Base-by-base conservation (phyloP, 2,329 filamentous ascomycete genomes). In the Xylariaceae sp. region DNA sequence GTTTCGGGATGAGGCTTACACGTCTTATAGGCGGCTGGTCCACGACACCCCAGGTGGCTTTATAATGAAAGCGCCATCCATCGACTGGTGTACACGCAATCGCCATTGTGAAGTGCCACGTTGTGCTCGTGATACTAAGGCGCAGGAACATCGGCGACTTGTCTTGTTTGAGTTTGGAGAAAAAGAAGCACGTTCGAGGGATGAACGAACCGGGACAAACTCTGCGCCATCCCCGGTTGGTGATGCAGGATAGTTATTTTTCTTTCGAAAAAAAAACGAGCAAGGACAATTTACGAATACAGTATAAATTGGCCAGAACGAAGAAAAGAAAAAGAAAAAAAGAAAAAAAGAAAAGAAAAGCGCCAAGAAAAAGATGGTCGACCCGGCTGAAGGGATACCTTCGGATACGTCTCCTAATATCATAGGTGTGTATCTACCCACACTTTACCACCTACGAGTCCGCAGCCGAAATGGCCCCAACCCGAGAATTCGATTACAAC, bases 41-140 rank as follows among this genome's bases (percentile, higher is more conserved):
- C 8, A 37, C 8, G 35, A 11, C 35, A 34, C 8, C 35, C 35
- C 35, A 11, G 12, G 8, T 11, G 51, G 37, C 47, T 27, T 44
- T 9, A 26, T 29, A 43, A 46, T 35, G 37, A 47, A 45, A 44
- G 47, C 37, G 30, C 49, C 39, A 41, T 50, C 53, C 44, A 45
- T 51, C 53, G n/a, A 39, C 44, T 30, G 47, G 45, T 43, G 39
- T 19, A 47, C 47, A 51, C 11, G 32, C 54, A 49, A 52, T 51
- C 8, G 35, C 8, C 12, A 42, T 52, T 51, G 40, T 47, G 50
- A 50, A 56, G 55, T 54, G 53, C 58, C 55, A 60, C 55, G 57
- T 60, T 58, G 52, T 60, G 54, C 55, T 60, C 55, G 52, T 60
- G 54, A 40, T 53, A 47, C 54, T 49, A 50, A 55, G 41, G 51